These are phyloP conservation scores for Bipolaris cookei DNA, from an alignment of 2,329 filamentous ascomycete species.

Conservation along the genomic window DNA sequence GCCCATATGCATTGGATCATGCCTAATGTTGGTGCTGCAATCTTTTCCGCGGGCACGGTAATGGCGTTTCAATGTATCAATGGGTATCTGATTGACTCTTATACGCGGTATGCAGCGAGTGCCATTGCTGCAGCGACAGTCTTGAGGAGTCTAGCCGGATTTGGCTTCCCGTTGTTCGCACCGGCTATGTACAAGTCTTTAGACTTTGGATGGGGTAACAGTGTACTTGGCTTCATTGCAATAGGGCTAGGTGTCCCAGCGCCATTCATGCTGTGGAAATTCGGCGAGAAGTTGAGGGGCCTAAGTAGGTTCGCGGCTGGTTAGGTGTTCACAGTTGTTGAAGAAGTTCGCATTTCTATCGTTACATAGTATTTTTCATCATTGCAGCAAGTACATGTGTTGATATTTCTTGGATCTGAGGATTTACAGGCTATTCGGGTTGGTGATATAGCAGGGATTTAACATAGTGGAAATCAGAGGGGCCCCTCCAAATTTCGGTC, in stretches of 20 bases:
- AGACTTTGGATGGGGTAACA: conserved; percentile 54
- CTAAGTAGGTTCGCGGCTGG: conserved; percentile 59
- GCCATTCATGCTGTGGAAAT: conserved; percentile 60
- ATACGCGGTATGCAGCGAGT: conserved; percentile 54
- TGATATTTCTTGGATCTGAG: too few species aligned
- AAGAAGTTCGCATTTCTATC: too few species aligned
- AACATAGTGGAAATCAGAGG: too few species aligned
- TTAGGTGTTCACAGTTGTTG: neutral
- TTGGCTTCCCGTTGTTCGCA: conserved; percentile 54
- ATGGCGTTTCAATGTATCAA: conserved; percentile 53
- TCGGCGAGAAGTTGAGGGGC: conserved; percentile 54
- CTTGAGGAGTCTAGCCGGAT: conserved; percentile 53
- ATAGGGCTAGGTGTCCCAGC: conserved; percentile 53
- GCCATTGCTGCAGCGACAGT: conserved; percentile 55
- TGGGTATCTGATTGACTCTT: conserved; percentile 56
- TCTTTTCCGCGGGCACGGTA: conserved; percentile 59
- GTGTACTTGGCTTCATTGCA: conserved; percentile 47
- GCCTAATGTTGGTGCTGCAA: conserved; percentile 60
- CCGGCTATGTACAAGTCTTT: conserved; percentile 50
- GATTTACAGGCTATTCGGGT: too few species aligned
- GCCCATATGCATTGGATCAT: conserved; percentile 60
- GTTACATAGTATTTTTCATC: too few species aligned
- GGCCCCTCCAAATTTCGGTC: too few species aligned
- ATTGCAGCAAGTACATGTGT: too few species aligned
- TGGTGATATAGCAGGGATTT: too few species aligned